Conservation (phyloP, 2,329 filamentous ascomycete genomes). For the Penicillium occitanis region DNA sequence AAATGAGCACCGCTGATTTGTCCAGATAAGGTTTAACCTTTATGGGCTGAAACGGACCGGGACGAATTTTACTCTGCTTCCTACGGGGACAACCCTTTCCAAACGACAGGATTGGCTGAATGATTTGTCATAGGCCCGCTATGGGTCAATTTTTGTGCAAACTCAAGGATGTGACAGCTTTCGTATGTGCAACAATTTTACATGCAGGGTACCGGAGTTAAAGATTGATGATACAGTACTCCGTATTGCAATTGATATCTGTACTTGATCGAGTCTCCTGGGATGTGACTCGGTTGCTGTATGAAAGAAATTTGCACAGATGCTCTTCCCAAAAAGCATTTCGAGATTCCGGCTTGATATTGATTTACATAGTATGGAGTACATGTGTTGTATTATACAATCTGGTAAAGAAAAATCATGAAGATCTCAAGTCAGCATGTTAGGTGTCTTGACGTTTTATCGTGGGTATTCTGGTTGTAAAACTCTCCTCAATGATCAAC, state of each 20-base stretch:
- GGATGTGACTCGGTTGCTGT: neutral
- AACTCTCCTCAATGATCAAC: neutral
- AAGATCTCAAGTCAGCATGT: neutral
- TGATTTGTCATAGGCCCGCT: neutral
- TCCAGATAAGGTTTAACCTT: neutral
- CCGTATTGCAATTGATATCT: neutral
- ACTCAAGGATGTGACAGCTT: neutral
- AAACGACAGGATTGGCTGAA: neutral
- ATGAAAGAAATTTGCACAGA: neutral
- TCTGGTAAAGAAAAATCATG: neutral
- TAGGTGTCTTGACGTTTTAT: neutral
- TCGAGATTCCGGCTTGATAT: neutral
- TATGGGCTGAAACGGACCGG: neutral
- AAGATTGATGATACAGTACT: neutral
- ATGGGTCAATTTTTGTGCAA: neutral
- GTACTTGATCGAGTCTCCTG: neutral
- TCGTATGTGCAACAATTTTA: neutral
- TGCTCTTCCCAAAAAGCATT: neutral
- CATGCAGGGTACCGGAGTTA: neutral
- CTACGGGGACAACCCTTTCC: neutral
- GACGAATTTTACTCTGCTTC: neutral
- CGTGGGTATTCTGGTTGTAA: neutral
- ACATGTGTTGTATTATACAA: neutral
- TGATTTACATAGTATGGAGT: neutral
- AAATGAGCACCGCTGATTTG: neutral